A percentile compares a stretch with the other conserved stretches of the same genome.
phyloP scores from a whole-genome alignment of 1,284 basidiomycete species.

The Microbotryomycetes sp. region DNA sequence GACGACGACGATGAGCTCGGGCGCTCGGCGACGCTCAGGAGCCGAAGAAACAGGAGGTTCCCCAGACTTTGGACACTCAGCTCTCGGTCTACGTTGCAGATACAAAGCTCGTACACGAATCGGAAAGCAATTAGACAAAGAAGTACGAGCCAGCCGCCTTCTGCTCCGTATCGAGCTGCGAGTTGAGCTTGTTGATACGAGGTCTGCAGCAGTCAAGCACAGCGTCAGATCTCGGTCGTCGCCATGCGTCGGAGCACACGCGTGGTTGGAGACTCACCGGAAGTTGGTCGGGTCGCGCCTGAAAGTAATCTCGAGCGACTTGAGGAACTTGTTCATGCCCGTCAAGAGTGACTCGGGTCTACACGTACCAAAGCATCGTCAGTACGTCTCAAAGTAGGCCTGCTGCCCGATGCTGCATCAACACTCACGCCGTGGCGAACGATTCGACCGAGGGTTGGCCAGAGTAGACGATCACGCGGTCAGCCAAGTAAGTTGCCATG shows the following conservation, averaged over 20 bases:
- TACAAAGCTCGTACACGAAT: too few species aligned
- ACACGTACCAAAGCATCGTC: not conserved
- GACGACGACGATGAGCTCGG: too few species aligned
- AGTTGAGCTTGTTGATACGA: constrained; percentile 87
- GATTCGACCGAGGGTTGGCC: constrained; percentile 24
- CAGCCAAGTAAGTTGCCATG: constrained; percentile 83
- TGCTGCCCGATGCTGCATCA: not conserved
- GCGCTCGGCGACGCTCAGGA: too few species aligned
- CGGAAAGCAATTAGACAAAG: constrained; percentile 2
- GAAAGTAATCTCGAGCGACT: constrained; percentile 90
- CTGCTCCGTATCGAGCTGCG: constrained; percentile 89
- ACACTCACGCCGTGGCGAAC: constrained; percentile 24
- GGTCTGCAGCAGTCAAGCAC: constrained; percentile 46
- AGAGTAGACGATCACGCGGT: constrained; percentile 75
- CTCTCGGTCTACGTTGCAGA: too few species aligned
- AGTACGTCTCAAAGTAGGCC: not conserved
- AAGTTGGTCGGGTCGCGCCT: constrained; percentile 65
- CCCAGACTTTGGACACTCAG: too few species aligned
- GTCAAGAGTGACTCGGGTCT: constrained; percentile 74
- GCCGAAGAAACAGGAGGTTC: too few species aligned
- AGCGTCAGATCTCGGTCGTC: not conserved
- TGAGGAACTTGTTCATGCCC: constrained; percentile 88
- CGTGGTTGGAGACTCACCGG: constrained; percentile 2
- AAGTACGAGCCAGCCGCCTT: constrained; percentile 47
- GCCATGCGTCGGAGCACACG: not conserved